Percentiles rank a stretch among this genome's conserved stretches.
Conservation (phyloP, 805 yeast genomes). For the Barnettozyma sucrosica region DNA sequence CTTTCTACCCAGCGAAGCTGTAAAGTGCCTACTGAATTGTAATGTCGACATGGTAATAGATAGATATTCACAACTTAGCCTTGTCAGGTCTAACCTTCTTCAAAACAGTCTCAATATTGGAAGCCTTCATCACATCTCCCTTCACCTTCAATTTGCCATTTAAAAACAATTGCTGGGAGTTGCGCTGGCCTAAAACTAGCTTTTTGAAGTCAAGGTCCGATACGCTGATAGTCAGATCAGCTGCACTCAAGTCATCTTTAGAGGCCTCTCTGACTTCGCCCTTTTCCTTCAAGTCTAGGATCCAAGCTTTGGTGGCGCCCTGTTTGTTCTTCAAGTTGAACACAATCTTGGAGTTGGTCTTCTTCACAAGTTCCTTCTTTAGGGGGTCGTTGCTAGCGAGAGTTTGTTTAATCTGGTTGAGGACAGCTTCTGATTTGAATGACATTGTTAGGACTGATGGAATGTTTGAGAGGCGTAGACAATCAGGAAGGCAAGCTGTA, state of each 20-base stretch:
- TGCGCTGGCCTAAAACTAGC: constrained; percentile 72
- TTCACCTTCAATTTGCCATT: constrained; percentile 78
- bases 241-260: constrained; percentile 38
- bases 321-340: constrained; percentile 63
- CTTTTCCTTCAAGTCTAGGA: constrained; percentile 56
- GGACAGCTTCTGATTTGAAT: constrained; percentile 24
- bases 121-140: constrained; percentile 90
- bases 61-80: constrained; percentile 36
- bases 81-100: constrained; percentile 42
- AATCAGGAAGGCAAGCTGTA: not conserved
- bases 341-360: constrained; percentile 56
- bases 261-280: constrained; percentile 40
- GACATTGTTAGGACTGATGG: constrained; percentile 6
- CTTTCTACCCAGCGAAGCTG: too few relatives aligned
- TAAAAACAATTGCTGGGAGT: constrained; percentile 81
- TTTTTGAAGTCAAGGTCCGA: constrained; percentile 65
- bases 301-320: constrained; percentile 52
- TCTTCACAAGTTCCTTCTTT: constrained; percentile 19
- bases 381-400: constrained; percentile 14
- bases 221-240: constrained; percentile 62
- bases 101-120: constrained; percentile 64
- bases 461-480: too few relatives aligned
- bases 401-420: constrained; percentile 18
- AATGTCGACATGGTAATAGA: too few relatives aligned
- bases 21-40: too few relatives aligned